Percentiles rank a stretch among this genome's conserved stretches.
phyloP scores from a whole-genome alignment of 176 grass and related monocot genomes.

The Leersia perrieri region DNA sequence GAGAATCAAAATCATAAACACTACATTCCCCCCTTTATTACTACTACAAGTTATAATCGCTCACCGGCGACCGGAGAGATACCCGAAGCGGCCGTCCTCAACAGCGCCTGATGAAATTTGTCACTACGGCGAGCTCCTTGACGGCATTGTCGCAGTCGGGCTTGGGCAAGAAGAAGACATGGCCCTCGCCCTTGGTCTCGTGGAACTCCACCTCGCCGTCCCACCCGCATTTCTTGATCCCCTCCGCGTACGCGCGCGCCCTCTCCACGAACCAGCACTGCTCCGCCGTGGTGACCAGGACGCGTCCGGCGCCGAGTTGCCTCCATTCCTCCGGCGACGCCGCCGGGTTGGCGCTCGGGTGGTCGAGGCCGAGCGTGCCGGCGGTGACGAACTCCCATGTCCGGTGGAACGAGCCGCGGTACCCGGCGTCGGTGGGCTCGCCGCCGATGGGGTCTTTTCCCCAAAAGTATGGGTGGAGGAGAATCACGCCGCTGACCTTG shows the following conservation, averaged over 20 bases:
- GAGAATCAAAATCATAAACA: not conserved
- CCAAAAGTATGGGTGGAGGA: slow-evolving; percentile 77
- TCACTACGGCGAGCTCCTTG: slow-evolving; percentile 55
- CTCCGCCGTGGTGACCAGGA: slow-evolving; percentile 71
- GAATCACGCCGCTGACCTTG: slow-evolving; percentile 43
- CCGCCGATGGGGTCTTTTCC: slow-evolving; percentile 46
- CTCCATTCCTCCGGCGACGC: slow-evolving; percentile 47
- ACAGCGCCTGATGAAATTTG: slow-evolving; percentile 41
- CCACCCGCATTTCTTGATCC: slow-evolving; percentile 63
- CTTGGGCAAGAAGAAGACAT: slow-evolving; percentile 61
- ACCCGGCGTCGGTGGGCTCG: slow-evolving; percentile 32
- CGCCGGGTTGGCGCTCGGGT: slow-evolving; percentile 48
- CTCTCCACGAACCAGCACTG: slow-evolving; percentile 65
- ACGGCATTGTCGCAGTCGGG: slow-evolving; percentile 47
- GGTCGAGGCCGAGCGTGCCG: slow-evolving; percentile 43
- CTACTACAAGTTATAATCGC: not conserved
- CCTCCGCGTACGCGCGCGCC: slow-evolving; percentile 58
- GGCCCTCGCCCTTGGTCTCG: slow-evolving; percentile 56
- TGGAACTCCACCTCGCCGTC: slow-evolving; percentile 48
- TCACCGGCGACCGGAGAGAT: not conserved
- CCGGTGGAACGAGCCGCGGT: slow-evolving; percentile 43
- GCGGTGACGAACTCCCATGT: slow-evolving; percentile 51
- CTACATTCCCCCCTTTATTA: not conserved
- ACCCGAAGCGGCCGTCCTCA: not conserved
- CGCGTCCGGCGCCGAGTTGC: slow-evolving; percentile 45